Evolutionary conservation across 257 asterid genomes (phyloP), one percentile per base, ranked within the genome.

Genomic region (Schizonepeta tenuifolia): DNA sequence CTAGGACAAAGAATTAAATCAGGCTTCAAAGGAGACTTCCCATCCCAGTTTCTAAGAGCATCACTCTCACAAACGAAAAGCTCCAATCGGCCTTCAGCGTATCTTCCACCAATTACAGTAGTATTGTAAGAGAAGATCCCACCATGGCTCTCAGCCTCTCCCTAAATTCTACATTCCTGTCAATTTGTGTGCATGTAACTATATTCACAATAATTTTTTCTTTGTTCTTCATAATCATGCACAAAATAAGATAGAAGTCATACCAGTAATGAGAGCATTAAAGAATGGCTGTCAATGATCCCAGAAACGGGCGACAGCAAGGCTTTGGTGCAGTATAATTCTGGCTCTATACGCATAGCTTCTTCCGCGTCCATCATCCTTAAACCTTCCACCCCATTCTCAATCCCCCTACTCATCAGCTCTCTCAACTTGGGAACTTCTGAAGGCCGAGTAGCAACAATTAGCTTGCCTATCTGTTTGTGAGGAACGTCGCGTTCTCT

Each of bases 121-220:
- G 96, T 75, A 60, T 78, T 82, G 85, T 88, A 88, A n/a, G 90
- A 83, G 81, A 93, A 81, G 54, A 70, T 79, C 33, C 91, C 75
- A 1, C 98, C 91, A 11, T 79, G 80, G 80, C 80, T 89, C 86
- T 94, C 98, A 78, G 97, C 97, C 82, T 91, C 96, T 38, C 94
- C 98, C 97, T 93, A 83, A 59, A 86, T 69, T 82, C 79, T 83
- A 82, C 46, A 81, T 61, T 76, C 83, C 82, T 79, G 86, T 91
- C 89, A 86, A 78, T 81, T 81, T 72, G 9, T 24, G 15, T 47
- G 44, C 75, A 79, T 75, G 60, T 69, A 75, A 50, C 50, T 10
- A 53, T 24, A 26, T 57, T 9, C n/a, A 54, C 13, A 20, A 31
- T 7, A 64, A 26, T 18, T 20, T 74, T 13, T 36, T 10, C 13